Base-by-base conservation (phyloP, 345 rosid genomes). In the Aquilaria malaccensis region DNA sequence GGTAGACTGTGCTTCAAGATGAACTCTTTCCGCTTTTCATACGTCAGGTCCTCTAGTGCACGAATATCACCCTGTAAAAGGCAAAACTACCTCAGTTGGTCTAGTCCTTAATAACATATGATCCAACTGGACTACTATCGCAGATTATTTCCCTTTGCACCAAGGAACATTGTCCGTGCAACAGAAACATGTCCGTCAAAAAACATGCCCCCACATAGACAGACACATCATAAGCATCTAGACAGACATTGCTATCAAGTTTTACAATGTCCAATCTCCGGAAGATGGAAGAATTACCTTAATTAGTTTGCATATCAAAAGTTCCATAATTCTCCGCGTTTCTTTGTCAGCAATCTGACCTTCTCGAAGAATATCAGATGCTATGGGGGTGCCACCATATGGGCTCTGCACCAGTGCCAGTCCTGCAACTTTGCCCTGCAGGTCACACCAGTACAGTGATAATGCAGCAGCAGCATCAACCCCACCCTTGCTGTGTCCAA, bases 391-490 rank as follows among this genome's bases (percentile, higher is more conserved):
- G 64, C 89, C 88, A 55, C 84, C 89, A 58, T 75, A 86, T 2
- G 94, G 94, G 64, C 89, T 78, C 62, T 86, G 94, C 55, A 86
- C 88, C 31, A 86, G 67, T 45, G 83, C 94, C 56, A 86, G 74
- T 68, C 94, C 89, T 10, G 84, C 89, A 68, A 84, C 90, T 69
- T 82, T 86, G 69, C 72, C 67, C 76, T 79, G 67, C 73, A 86
- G 72, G 67, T 77, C 80, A 10, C 68, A 56, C 79, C 80, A 71
- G 73, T 77, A 84, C 32, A 82, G 67, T 46, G 88, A 80, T 58
- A 86, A 76, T 15, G 89, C 85, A n/a, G 88, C 89, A n/a, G 88
- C 86, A 71, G 81, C 85, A 80, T 86, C 89, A 66, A 84, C 80
- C 68, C 87, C 88, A 1, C 89, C 89, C 66, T 86, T 84, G 79